Evolutionary conservation across 23 red algal species (phyloP).

Genomic region (Porphyridium purpureum): DNA sequence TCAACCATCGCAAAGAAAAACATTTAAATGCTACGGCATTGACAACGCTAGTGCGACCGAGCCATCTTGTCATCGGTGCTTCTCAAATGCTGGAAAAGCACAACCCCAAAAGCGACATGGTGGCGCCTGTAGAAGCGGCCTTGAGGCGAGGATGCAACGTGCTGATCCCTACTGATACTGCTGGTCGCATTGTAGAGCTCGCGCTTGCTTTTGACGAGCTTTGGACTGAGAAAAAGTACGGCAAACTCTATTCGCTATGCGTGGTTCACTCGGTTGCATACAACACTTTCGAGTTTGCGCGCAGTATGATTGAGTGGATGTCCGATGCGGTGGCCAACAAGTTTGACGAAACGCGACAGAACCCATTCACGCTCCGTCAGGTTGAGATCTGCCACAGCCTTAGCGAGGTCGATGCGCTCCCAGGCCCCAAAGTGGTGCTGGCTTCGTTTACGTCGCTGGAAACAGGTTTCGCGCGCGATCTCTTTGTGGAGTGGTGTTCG

Average conservation of each 20-base stretch:
- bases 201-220: constrained; percentile 50
- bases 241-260: constrained; percentile 24
- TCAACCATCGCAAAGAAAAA: constrained; percentile 86
- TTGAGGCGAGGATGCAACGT: constrained; percentile 49
- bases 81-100: background rate
- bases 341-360: constrained; percentile 80
- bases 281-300: constrained; percentile 88
- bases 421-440: constrained; percentile 71
- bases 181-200: constrained; percentile 81
- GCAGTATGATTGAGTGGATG: constrained; percentile 98
- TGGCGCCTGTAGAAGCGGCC: constrained; percentile 5
- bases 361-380: constrained; percentile 78
- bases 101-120: background rate
- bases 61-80: constrained; percentile 66
- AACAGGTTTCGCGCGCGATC: constrained; percentile 44
- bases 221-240: constrained; percentile 28
- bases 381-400: constrained; percentile 41
- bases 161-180: constrained; percentile 84
- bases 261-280: constrained; percentile 60
- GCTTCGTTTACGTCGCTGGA: constrained; percentile 62
- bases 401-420: constrained; percentile 36
- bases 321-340: constrained; percentile 58
- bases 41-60: constrained; percentile 41
- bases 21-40: constrained; percentile 75
- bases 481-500: constrained; percentile 33